A percentile compares a stretch with the other conserved stretches of the same genome.
These are phyloP conservation scores for Trametes versicolor DNA, from an alignment of 1,284 basidiomycete species.

Conservation along the genomic window DNA sequence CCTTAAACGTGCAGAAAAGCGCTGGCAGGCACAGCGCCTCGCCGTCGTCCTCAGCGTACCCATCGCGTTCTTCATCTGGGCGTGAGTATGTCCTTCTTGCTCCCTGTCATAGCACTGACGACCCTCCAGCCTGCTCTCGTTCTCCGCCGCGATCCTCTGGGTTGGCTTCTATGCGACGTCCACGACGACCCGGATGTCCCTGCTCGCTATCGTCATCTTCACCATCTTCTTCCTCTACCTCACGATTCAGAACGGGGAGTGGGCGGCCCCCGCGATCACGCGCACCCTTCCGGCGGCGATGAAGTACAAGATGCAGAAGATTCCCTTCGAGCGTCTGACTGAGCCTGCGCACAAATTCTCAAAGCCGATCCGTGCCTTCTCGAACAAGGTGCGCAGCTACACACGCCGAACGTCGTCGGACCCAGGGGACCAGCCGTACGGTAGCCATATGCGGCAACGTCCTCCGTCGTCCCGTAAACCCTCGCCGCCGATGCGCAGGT, in stretches of 20 bases:
- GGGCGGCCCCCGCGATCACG: background rate
- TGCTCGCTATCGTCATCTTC: conserved; percentile 6
- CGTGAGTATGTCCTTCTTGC: conserved; percentile 31
- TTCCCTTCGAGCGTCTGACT: conserved; percentile 6
- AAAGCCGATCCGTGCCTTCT: background rate
- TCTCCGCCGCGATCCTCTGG: conserved; percentile 29
- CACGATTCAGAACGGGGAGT: conserved; percentile 14
- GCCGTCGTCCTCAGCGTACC: conserved; percentile 42
- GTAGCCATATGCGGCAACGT: background rate
- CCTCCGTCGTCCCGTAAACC: background rate
- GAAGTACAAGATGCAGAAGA: conserved; percentile 9
- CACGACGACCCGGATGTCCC: conserved; percentile 16
- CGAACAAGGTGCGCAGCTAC: background rate
- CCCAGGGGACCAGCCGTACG: background rate
- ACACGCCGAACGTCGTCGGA: background rate
- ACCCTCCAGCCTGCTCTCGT: conserved; percentile 17
- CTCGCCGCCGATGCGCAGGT: background rate
- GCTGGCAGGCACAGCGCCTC: conserved; percentile 33
- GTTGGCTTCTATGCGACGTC: conserved; percentile 30
- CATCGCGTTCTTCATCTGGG: conserved; percentile 41
- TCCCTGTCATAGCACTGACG: background rate
- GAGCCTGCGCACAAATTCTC: background rate
- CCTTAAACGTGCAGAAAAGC: conserved; percentile 12
- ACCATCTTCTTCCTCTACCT: background rate
- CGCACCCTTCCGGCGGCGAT: background rate